These are phyloP conservation scores for Chimonanthus praecox DNA, from an alignment of 164 flowering plant genomes.

Conservation along the genomic window DNA sequence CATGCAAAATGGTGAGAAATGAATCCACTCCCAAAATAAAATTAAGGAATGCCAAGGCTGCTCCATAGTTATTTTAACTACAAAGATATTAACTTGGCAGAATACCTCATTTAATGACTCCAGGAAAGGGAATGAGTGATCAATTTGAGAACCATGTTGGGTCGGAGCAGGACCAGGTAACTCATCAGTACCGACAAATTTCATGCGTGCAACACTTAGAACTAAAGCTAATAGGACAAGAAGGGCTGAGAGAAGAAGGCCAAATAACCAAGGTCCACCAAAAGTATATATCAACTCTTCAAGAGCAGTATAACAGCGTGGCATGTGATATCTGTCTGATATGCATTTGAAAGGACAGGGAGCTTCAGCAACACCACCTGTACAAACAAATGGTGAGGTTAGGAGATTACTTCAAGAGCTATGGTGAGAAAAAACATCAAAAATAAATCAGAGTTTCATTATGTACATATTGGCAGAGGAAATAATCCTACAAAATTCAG, in stretches of 20 bases:
- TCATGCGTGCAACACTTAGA: constrained; percentile 91
- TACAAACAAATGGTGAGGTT: constrained; percentile 13
- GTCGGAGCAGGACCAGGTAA: constrained; percentile 58
- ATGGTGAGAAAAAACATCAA: neutral
- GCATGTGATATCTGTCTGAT: constrained; percentile 92
- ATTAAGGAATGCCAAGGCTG: neutral
- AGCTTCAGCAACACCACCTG: constrained; percentile 83
- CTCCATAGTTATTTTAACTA: neutral
- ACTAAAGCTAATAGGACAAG: constrained; percentile 78
- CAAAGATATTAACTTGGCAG: constrained; percentile 6
- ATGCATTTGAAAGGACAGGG: constrained; percentile 93
- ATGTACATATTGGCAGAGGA: too few relatives aligned
- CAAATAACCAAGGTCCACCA: constrained; percentile 99
- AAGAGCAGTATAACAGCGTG: constrained; percentile 83
- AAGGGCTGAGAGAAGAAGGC: constrained; percentile 63
- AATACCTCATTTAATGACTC: constrained; percentile 90
- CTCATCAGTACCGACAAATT: constrained; percentile 74
- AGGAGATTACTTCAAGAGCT: neutral
- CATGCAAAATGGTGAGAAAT: constrained; percentile 12
- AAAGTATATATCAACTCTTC: constrained; percentile 89
- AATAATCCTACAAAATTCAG: too few relatives aligned
- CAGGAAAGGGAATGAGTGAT: constrained; percentile 85
- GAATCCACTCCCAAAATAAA: neutral
- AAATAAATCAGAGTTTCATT: too few relatives aligned
- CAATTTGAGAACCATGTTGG: constrained; percentile 67